Conservation (phyloP, 2,329 filamentous ascomycete species). For the Neofusicoccum sp. region DNA sequence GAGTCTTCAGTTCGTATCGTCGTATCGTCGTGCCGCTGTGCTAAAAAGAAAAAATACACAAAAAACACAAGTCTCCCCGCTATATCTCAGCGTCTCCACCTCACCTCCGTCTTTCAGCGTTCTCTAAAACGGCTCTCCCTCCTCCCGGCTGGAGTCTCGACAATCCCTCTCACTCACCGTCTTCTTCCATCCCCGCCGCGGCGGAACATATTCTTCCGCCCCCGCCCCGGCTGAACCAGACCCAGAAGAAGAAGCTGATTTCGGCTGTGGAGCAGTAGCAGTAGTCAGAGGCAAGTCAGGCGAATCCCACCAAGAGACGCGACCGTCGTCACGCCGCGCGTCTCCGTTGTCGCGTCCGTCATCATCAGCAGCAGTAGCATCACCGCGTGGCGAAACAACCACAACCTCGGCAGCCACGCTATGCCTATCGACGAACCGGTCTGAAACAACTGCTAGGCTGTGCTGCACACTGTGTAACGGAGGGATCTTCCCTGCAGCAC, state of each 20-base stretch:
- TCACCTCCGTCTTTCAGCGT: not conserved
- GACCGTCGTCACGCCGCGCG: not conserved
- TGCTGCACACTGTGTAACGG: not conserved
- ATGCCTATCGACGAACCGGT: not conserved
- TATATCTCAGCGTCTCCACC: no score
- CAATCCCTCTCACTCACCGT: not conserved
- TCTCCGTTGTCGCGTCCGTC: not conserved
- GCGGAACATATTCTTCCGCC: not conserved
- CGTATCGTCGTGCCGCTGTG: no score
- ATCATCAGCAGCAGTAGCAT: not conserved
- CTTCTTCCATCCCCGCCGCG: not conserved
- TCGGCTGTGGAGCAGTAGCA: no score
- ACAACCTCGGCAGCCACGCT: not conserved
- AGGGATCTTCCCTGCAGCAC: no score
- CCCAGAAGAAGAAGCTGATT: no score
- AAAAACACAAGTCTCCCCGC: no score
- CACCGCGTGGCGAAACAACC: not conserved
- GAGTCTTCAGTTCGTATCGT: no score
- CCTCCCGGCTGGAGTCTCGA: not conserved
- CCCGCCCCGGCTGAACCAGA: not conserved
- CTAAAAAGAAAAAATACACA: no score
- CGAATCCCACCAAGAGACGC: conserved; percentile 6
- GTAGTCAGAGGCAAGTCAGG: not conserved
- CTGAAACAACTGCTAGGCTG: not conserved
- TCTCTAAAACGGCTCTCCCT: not conserved